phyloP scores from a whole-genome alignment of 2,329 filamentous ascomycete species.

The Leptographium procerum region DNA sequence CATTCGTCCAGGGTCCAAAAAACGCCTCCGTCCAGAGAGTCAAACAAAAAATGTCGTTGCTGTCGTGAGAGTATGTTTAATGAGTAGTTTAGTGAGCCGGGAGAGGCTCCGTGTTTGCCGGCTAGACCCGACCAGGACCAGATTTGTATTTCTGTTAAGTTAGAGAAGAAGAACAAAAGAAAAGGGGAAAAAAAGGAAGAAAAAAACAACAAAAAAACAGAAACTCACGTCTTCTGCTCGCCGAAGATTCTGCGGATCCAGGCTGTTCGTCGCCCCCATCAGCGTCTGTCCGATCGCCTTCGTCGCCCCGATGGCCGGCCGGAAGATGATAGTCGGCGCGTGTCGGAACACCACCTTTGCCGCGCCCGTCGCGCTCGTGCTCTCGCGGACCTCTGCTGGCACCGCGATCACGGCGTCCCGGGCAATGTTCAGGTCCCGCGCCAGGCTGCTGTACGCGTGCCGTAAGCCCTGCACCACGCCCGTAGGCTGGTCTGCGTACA shows the following conservation, averaged over 20 bases:
- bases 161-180: background rate
- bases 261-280: slow-evolving; percentile 80
- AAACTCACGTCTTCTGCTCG: slow-evolving; percentile 81
- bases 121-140: slow-evolving; percentile 5
- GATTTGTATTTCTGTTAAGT: slow-evolving; percentile 15
- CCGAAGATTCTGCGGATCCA: slow-evolving; percentile 73
- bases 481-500: slow-evolving; percentile 89
- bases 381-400: slow-evolving; percentile 82
- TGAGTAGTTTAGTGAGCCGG: too few species aligned
- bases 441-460: slow-evolving; percentile 70
- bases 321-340: slow-evolving; percentile 85
- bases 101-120: too few species aligned
- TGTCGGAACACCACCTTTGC: slow-evolving; percentile 67
- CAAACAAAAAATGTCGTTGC: background rate
- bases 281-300: slow-evolving; percentile 83
- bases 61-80: too few species aligned
- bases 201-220: slow-evolving; percentile 45
- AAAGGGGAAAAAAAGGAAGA: background rate
- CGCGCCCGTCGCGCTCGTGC: slow-evolving; percentile 66
- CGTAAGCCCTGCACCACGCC: slow-evolving; percentile 78
- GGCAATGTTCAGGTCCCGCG: slow-evolving; percentile 76
- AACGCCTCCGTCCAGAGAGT: background rate
- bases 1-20: background rate
- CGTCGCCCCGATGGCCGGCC: slow-evolving; percentile 81
- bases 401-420: slow-evolving; percentile 90